A percentile compares a stretch with the other conserved stretches of the same genome.
phyloP scores from a whole-genome alignment of 1,139 yeast species.

The Protomyces macrosporus region DNA sequence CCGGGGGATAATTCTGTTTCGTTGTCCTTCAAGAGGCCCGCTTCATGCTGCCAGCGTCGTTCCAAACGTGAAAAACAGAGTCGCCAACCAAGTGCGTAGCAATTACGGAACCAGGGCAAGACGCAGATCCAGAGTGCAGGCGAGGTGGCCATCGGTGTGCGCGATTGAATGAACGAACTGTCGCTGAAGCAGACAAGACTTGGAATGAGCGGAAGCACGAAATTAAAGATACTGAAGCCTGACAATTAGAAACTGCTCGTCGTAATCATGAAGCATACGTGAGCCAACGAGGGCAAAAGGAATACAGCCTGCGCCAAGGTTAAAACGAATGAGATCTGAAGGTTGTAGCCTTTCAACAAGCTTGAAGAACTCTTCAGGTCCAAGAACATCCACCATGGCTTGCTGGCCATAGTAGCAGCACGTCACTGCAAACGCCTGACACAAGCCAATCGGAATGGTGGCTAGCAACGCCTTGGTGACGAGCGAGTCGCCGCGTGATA shows the following conservation, averaged over 20 bases:
- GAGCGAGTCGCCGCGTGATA: slow-evolving; percentile 14
- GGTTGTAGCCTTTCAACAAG: slow-evolving; percentile 9
- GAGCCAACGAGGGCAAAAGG: slow-evolving; percentile 22
- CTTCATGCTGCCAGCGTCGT: slow-evolving; percentile 16
- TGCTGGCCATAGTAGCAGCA: slow-evolving; percentile 22
- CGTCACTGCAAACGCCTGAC: slow-evolving; percentile 5
- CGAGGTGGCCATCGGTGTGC: slow-evolving; percentile 6
- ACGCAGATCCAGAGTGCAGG: slow-evolving; percentile 24
- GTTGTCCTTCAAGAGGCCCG: slow-evolving; percentile 4
- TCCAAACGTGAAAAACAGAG: slow-evolving; percentile 7
- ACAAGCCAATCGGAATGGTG: slow-evolving; percentile 19
- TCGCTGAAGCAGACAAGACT: slow-evolving; percentile 23
- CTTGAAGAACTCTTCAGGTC: slow-evolving; percentile 5
- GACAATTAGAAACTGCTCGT: neutral
- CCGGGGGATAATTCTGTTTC: slow-evolving; percentile 13
- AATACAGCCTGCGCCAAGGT: slow-evolving; percentile 15
- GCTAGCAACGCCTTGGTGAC: slow-evolving; percentile 3
- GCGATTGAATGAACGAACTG: slow-evolving; percentile 15
- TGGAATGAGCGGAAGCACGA: slow-evolving; percentile 22
- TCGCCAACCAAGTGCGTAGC: slow-evolving; percentile 19
- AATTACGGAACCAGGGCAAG: slow-evolving; percentile 17
- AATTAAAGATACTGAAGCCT: slow-evolving; percentile 17
- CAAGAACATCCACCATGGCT: slow-evolving; percentile 24
- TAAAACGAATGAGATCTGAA: slow-evolving; percentile 7
- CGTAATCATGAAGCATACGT: neutral